Conservation (phyloP, 345 rosid genomes). For the Aethionema arabicum region DNA sequence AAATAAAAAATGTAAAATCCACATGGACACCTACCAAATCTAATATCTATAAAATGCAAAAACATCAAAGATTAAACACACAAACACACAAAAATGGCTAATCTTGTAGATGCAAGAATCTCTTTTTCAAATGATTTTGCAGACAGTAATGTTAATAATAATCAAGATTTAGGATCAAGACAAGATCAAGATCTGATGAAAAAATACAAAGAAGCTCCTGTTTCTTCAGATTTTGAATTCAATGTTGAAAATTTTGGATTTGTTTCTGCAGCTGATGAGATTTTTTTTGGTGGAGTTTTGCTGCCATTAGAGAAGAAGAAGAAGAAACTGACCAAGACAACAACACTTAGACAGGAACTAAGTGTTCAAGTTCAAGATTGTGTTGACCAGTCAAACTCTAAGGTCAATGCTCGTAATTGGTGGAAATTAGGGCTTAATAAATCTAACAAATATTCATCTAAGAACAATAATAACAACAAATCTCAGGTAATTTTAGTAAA, state of each 20-base stretch:
- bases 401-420: conserved; percentile 34
- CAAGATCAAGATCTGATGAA: conserved; percentile 15
- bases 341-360: conserved; percentile 63
- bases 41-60: conserved; percentile 36
- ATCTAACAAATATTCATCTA: conserved; percentile 32
- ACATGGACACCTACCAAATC: conserved; percentile 31
- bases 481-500: conserved; percentile 23
- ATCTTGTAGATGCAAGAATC: conserved; percentile 72
- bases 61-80: background rate
- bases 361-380: conserved; percentile 36
- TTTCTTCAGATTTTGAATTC: conserved; percentile 79
- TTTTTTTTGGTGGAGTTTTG: conserved; percentile 63
- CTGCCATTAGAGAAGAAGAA: conserved; percentile 56
- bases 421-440: conserved; percentile 36
- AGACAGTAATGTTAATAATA: conserved; percentile 35
- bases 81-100: conserved; percentile 24
- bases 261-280: conserved; percentile 77
- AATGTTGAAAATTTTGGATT: conserved; percentile 49
- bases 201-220: conserved; percentile 79
- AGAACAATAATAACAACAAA: conserved; percentile 28
- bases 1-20: conserved; percentile 13
- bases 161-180: conserved; percentile 5
- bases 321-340: conserved; percentile 36
- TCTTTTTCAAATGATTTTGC: conserved; percentile 86
- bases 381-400: conserved; percentile 28